These are phyloP conservation scores for Microbotryum violaceum DNA, from an alignment of 1,284 basidiomycete genomes.

Conservation along the genomic window DNA sequence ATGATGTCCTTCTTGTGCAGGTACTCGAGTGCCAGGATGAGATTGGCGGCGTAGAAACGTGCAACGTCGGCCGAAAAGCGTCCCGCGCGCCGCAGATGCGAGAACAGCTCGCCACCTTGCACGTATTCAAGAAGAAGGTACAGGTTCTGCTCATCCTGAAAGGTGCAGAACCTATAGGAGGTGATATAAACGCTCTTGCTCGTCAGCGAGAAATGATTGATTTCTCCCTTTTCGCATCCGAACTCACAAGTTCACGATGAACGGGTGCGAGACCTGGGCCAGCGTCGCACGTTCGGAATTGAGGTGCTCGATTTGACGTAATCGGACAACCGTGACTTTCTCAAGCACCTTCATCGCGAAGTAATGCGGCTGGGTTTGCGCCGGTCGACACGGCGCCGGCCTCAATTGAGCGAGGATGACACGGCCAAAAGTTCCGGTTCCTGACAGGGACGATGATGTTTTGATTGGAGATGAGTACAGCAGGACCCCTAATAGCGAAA, in stretches of 20 bases:
- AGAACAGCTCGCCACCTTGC: constrained; percentile 93
- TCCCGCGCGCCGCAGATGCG: constrained; percentile 56
- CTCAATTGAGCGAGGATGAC: constrained; percentile 32
- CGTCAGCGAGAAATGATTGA: constrained; percentile 26
- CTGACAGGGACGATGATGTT: constrained; percentile 8
- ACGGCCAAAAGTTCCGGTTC: constrained; percentile 35
- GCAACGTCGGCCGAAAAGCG: constrained; percentile 90
- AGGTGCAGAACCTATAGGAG: constrained; percentile 47
- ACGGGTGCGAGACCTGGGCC: constrained; percentile 49
- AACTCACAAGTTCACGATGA: constrained; percentile 50
- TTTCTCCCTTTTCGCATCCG: constrained; percentile 30
- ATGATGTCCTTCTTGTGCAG: constrained; percentile 70
- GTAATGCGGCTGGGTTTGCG: constrained; percentile 30
- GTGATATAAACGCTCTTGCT: background rate
- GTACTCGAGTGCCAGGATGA: constrained; percentile 88
- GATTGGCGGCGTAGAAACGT: constrained; percentile 93
- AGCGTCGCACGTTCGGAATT: constrained; percentile 50
- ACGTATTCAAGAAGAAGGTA: constrained; percentile 94
- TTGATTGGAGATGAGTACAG: background rate
- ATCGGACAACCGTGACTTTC: constrained; percentile 48
- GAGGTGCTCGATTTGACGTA: constrained; percentile 53
- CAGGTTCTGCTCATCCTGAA: constrained; percentile 69
- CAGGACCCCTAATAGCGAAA: background rate
- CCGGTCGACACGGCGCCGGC: constrained; percentile 13
- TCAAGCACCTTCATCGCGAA: constrained; percentile 46